Base-by-base conservation (phyloP, 352 stramenopile species). In the Aphanomyces invadans region DNA sequence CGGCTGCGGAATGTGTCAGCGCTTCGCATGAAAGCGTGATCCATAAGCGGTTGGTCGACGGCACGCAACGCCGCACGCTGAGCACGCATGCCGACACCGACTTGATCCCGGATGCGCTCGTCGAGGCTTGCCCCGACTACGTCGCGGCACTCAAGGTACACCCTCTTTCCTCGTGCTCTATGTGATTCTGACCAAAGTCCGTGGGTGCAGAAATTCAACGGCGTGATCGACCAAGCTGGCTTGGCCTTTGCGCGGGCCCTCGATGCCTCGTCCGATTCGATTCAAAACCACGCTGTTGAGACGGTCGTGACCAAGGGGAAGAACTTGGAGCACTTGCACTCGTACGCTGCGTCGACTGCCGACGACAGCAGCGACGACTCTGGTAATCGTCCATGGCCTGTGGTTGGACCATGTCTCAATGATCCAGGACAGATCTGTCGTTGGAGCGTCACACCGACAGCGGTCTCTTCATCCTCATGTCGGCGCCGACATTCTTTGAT, bases 291-390 rank as follows among this genome's bases (percentile, higher is more conserved):
- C n/a, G 53, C 42, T 28, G 38, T 67, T 19, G 21, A 56, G 32
- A 32, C 17, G 19, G 38, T 92, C 1, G 60, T 92, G 55, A 73
- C 83, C 25, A 78, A 89, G 36, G 87, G 81, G 25, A 74, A 88
- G 62, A 81, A 90, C 62, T 70, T 92, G 61, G 81, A 92, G 65
- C 83, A 92, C 74, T 90, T 92, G 57, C 83, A 92, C 57, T 77
- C 81, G 12, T 92, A 92, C 64, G 73, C 67, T 7, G 19, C 48
- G n/a, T 48, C 48, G 0, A 12, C 32, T 49, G 69, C 68, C 10
- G 65, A 59, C n/a, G n/a, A n/a, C n/a, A n/a, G n/a, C n/a, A n/a
- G n/a, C n/a, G n/a, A n/a, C n/a, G n/a, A 26, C 29, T 52, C 44
- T 49, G 63, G 4, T 65, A n/a, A n/a, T n/a, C n/a, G n/a, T n/a